These are phyloP conservation scores for Elsinoe fawcettii DNA, from an alignment of 2,329 filamentous ascomycete species.

Conservation along the genomic window DNA sequence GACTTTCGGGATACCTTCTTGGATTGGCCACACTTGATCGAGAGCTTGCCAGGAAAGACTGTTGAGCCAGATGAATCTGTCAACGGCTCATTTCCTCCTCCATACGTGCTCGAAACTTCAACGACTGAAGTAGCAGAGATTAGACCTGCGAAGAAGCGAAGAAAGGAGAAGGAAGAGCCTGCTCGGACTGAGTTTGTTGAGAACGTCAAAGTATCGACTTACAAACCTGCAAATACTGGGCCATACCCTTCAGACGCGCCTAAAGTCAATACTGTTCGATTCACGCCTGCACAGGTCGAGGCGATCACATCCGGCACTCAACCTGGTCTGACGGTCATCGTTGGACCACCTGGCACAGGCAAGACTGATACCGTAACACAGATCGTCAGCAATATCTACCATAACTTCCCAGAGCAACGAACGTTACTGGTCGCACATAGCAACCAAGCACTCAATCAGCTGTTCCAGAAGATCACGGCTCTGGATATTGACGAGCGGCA, in stretches of 20 bases:
- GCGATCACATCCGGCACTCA: slow-evolving; percentile 91
- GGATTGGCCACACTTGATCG: slow-evolving; percentile 87
- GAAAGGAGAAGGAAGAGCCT: slow-evolving; percentile 66
- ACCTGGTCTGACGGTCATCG: slow-evolving; percentile 84
- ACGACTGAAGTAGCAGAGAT: slow-evolving; percentile 35
- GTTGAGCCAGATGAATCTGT: slow-evolving; percentile 70
- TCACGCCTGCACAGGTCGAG: slow-evolving; percentile 84
- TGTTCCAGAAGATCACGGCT: slow-evolving; percentile 96
- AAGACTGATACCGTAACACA: slow-evolving; percentile 99
- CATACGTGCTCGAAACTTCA: slow-evolving; percentile 69
- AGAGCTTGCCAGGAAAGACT: slow-evolving; percentile 79
- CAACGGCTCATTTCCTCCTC: slow-evolving; percentile 69
- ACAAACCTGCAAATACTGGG: slow-evolving; percentile 78
- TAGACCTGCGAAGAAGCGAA: slow-evolving; percentile 72
- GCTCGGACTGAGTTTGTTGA: slow-evolving; percentile 55
- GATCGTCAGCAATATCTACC: slow-evolving; percentile 97
- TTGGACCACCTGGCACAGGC: slow-evolving; percentile 91
- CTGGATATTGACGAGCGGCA: slow-evolving; percentile 94
- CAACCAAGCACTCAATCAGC: slow-evolving; percentile 93
- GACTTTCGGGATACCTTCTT: slow-evolving; percentile 94
- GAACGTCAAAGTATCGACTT: slow-evolving; percentile 75
- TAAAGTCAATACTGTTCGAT: slow-evolving; percentile 74
- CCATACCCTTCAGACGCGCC: slow-evolving; percentile 82
- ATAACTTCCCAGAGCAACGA: slow-evolving; percentile 89
- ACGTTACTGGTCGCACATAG: slow-evolving; percentile 92